These are phyloP conservation scores for Plectosphaerella sp. DNA, from an alignment of 2,329 filamentous ascomycete species.

Conservation along the genomic window DNA sequence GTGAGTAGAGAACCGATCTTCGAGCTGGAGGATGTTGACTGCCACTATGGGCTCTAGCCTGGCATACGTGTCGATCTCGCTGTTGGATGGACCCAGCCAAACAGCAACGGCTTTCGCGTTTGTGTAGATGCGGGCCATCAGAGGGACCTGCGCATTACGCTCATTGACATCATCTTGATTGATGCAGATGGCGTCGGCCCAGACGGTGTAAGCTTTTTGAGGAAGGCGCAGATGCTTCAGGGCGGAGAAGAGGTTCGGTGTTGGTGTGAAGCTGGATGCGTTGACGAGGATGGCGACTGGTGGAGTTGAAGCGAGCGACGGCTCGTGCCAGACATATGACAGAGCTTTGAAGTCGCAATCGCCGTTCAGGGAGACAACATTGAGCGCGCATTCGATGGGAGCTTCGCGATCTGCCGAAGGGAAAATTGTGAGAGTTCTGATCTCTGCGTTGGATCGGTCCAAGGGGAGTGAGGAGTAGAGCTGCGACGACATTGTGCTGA, in stretches of 20 bases:
- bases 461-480: too few species aligned
- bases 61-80: not conserved
- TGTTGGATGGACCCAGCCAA: not conserved
- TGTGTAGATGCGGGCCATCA: not conserved
- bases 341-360: not conserved
- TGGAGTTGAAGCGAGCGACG: not conserved
- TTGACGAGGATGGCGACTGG: slow-evolving; percentile 2
- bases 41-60: not conserved
- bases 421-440: too few species aligned
- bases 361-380: too few species aligned
- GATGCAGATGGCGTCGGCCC: not conserved
- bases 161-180: not conserved
- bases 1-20: not conserved
- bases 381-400: too few species aligned
- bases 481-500: too few species aligned
- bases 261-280: not conserved
- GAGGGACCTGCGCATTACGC: not conserved
- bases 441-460: too few species aligned
- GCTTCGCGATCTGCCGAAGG: too few species aligned
- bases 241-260: slow-evolving; percentile 4
- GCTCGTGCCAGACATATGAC: slow-evolving; percentile 6
- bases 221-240: slow-evolving; percentile 1
- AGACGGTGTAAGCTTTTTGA: not conserved
- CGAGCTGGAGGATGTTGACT: not conserved
- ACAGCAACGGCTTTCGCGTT: not conserved